phyloP scores from a whole-genome alignment of 2,329 filamentous ascomycete species.

The Blastomyces silverae region DNA sequence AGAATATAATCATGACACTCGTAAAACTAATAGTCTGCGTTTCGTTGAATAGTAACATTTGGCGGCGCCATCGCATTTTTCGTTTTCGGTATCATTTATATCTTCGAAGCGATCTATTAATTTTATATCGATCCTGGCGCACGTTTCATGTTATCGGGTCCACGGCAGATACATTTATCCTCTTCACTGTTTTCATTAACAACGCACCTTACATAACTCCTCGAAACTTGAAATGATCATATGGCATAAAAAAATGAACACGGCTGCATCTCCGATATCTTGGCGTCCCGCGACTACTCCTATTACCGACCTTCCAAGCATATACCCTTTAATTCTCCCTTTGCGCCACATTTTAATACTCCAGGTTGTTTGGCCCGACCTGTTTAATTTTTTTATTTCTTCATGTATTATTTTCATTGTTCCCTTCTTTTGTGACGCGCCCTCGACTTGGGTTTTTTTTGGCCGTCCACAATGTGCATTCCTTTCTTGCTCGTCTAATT shows the following conservation, averaged over 20 bases:
- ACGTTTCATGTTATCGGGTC: neutral
- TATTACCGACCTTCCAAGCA: neutral
- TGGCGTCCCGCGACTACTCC: slow-evolving; percentile 11
- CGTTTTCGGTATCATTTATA: slow-evolving; percentile 84
- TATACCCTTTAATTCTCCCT: slow-evolving; percentile 3
- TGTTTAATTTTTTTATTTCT: neutral
- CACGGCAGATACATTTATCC: neutral
- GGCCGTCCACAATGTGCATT: neutral
- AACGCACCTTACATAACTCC: neutral
- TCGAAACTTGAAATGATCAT: slow-evolving; percentile 4
- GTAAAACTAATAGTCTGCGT: neutral
- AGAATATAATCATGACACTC: neutral
- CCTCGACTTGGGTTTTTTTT: neutral
- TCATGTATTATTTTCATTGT: slow-evolving; percentile 3
- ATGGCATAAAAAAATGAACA: slow-evolving; percentile 9
- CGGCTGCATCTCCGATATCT: slow-evolving; percentile 3
- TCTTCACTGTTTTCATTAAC: slow-evolving; percentile 5
- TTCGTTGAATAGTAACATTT: slow-evolving; percentile 63
- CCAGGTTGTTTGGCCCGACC: neutral
- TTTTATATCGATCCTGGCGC: neutral
- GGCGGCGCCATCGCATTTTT: slow-evolving; percentile 88
- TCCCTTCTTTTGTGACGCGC: neutral
- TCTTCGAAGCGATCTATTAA: slow-evolving; percentile 67
- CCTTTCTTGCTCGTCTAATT: neutral
- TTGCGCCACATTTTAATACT: neutral